phyloP scores from a whole-genome alignment of 2,329 filamentous ascomycete species.

The Colletotrichum tropicale region DNA sequence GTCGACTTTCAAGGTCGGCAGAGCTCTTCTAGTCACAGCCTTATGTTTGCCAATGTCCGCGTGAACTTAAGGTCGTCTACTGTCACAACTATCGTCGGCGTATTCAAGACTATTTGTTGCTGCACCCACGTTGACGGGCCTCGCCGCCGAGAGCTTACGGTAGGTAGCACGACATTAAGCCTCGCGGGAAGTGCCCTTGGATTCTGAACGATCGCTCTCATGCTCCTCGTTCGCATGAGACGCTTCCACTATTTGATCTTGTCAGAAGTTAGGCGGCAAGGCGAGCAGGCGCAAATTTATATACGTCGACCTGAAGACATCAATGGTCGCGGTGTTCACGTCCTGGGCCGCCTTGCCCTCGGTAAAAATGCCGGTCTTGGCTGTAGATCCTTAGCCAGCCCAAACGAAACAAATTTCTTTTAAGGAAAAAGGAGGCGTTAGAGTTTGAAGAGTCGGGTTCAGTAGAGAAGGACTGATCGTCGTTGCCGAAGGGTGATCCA shows the following conservation, averaged over 20 bases:
- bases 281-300: neutral
- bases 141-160: neutral
- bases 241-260: too few species aligned
- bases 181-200: neutral
- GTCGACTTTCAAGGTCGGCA: neutral
- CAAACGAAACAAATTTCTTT: too few species aligned
- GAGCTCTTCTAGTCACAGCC: neutral
- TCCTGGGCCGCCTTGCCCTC: neutral
- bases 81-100: neutral
- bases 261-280: neutral
- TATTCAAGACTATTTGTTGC: neutral
- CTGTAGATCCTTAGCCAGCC: too few species aligned
- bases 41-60: neutral
- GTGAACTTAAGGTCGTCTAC: neutral
- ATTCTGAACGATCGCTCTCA: neutral
- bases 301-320: neutral
- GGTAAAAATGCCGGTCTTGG: neutral
- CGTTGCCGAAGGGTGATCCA: too few species aligned
- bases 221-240: neutral
- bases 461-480: too few species aligned
- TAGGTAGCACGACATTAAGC: neutral
- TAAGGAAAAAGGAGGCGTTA: too few species aligned
- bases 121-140: neutral
- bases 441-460: too few species aligned
- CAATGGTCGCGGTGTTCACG: neutral